Base-by-base conservation (phyloP, 2,329 filamentous ascomycete genomes). In the Clarireedia sp. region DNA sequence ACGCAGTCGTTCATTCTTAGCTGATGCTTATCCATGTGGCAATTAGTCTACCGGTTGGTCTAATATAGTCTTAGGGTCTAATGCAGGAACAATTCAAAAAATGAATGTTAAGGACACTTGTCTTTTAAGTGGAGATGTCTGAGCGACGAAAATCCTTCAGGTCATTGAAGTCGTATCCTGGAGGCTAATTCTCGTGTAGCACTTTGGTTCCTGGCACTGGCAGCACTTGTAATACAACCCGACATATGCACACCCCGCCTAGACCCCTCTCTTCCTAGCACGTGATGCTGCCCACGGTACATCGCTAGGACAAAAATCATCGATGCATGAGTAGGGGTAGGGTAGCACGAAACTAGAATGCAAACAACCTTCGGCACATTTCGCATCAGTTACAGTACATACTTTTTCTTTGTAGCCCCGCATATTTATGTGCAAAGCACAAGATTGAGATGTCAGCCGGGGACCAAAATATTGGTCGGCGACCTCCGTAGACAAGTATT, bases 381-480 rank as follows among this genome's bases (percentile, higher is more conserved):
- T 23, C 9, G 19, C 17, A 24, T 33, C 36, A 36, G 36, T 24
- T 46, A 54, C 45, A 24, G 36, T 24, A 54, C 41, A 7, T 54
- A 21, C 16, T 54, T 41, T 16, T 43, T 50, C 48, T 19, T 43
- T 16, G 17, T 23, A 23, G n/a, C 44, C 12, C 49, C 33, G 37
- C 10, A 12, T 41, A 12, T 41, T 41, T 41, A 8, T 41, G 38
- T 41, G 38, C 19, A 14, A 14, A 19, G 44, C 24, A 54, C 46
- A n/a, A 33, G 45, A 50, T n/a, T 23, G 40, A 50, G 38, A 43
- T 43, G 40, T 54, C 38, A 44, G 17, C 33, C 52, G 52, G 52
- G 37, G 52, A 54, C 52, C 52, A 44, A 7, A 49, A 43, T 17
- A 36, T 12, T 48, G 52, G 52, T 54, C 52, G 52, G 45, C 53